These are phyloP conservation scores for Hansenula sp. DNA, from an alignment of 1,139 yeast species.

Conservation along the genomic window DNA sequence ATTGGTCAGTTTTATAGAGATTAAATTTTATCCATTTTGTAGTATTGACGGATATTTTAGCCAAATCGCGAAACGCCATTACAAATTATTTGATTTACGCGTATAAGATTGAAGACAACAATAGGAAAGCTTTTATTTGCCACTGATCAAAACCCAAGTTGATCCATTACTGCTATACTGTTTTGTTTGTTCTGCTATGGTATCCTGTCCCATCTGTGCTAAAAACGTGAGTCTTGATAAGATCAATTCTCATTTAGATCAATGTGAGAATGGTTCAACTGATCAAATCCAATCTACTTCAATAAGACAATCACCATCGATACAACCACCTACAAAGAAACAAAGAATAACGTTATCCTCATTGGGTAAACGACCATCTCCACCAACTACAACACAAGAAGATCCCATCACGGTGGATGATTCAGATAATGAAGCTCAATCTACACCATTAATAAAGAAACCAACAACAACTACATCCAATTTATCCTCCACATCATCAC, in stretches of 20 bases:
- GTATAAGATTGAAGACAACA: too few relatives aligned
- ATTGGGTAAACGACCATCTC: neutral
- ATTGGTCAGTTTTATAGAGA: too few relatives aligned
- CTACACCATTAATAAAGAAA: slow-evolving; percentile 1
- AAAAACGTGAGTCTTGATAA: slow-evolving; percentile 13
- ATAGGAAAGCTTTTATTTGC: too few relatives aligned
- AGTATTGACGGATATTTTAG: neutral
- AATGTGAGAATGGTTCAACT: slow-evolving; percentile 10
- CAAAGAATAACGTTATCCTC: neutral
- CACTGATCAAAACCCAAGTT: too few relatives aligned
- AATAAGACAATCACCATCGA: neutral
- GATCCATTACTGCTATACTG: too few relatives aligned
- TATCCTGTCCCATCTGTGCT: slow-evolving; percentile 25
- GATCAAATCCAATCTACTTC: neutral
- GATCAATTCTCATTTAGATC: slow-evolving; percentile 24
- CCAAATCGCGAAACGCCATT: neutral
- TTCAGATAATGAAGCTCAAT: neutral
- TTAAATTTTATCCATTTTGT: neutral
- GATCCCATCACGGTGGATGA: neutral
- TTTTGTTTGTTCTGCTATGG: too few relatives aligned
- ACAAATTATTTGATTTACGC: too few relatives aligned
- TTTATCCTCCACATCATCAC: neutral
- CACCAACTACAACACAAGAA: neutral
- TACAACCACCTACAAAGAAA: too few relatives aligned
- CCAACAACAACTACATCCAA: too few relatives aligned